These are phyloP conservation scores for Phytophthora pisi DNA, from an alignment of 352 stramenopile genomes.

Conservation along the genomic window DNA sequence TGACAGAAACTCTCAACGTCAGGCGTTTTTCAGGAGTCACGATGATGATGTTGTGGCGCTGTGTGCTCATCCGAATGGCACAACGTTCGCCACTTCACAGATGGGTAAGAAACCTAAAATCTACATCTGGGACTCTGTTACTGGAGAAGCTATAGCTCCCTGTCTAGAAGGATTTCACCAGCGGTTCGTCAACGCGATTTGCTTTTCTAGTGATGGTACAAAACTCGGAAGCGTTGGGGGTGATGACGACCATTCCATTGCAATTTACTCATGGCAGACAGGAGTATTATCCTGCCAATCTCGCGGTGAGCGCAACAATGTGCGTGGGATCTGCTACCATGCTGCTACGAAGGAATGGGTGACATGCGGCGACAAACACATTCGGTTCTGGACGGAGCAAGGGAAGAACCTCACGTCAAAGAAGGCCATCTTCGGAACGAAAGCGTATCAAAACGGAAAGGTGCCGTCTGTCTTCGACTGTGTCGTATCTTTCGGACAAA, in stretches of 20 bases:
- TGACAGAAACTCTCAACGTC: constrained; percentile 45
- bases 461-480: constrained; percentile 57
- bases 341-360: constrained; percentile 60
- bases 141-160: constrained; percentile 33
- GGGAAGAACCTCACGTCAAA: constrained; percentile 71
- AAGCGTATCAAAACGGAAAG: constrained; percentile 57
- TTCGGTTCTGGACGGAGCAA: constrained; percentile 82
- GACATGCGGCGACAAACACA: constrained; percentile 72
- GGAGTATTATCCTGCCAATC: constrained; percentile 50
- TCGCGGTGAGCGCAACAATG: constrained; percentile 69
- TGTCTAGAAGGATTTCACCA: constrained; percentile 84
- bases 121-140: constrained; percentile 71
- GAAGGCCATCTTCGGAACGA: constrained; percentile 72
- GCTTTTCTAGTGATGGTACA: constrained; percentile 72
- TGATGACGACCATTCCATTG: constrained; percentile 86
- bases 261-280: constrained; percentile 81
- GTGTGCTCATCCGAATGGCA: constrained; percentile 74
- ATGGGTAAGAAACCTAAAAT: constrained; percentile 86
- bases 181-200: constrained; percentile 67
- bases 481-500: constrained; percentile 52
- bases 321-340: constrained; percentile 59
- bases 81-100: constrained; percentile 86
- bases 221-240: constrained; percentile 76
- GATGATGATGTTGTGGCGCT: constrained; percentile 89
- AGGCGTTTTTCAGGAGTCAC: constrained; percentile 71